A percentile compares a stretch with the other conserved stretches of the same genome.
These are phyloP conservation scores for Gypsophila paniculata DNA, from an alignment of 179 eudicot genomes.

Conservation along the genomic window DNA sequence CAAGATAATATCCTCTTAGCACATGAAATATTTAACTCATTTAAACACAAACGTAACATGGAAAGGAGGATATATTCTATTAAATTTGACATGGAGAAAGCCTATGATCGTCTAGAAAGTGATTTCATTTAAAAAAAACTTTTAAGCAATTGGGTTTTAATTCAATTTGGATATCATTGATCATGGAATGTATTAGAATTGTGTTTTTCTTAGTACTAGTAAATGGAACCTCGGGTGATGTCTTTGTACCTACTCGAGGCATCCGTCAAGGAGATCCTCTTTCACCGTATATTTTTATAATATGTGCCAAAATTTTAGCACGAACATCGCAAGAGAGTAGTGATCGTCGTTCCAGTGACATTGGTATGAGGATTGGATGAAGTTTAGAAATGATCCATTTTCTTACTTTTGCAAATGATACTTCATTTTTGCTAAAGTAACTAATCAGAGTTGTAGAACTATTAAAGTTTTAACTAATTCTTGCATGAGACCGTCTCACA, in stretches of 20 bases:
- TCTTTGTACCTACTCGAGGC: background rate
- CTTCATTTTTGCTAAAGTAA: too few species aligned
- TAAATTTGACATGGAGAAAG: too few species aligned
- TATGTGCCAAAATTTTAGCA: too few species aligned
- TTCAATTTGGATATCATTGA: background rate
- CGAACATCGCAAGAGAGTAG: background rate
- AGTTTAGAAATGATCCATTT: too few species aligned
- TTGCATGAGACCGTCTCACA: too few species aligned
- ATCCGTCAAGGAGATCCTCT: background rate
- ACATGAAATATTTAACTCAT: too few species aligned
- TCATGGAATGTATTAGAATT: background rate
- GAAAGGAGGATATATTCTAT: background rate
- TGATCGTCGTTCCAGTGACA: background rate
- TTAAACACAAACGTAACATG: too few species aligned
- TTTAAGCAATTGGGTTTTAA: background rate
- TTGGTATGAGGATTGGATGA: background rate
- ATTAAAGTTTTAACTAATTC: too few species aligned
- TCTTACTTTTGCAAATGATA: too few species aligned
- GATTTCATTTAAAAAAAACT: too few species aligned
- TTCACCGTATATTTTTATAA: background rate
- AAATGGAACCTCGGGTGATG: background rate
- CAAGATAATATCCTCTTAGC: too few species aligned
- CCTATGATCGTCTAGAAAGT: background rate
- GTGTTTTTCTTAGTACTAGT: background rate
- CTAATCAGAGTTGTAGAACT: too few species aligned